These are phyloP conservation scores for Capniomyces stellatus DNA, from an alignment of 371 early-diverging fungal genomes.

Conservation along the genomic window DNA sequence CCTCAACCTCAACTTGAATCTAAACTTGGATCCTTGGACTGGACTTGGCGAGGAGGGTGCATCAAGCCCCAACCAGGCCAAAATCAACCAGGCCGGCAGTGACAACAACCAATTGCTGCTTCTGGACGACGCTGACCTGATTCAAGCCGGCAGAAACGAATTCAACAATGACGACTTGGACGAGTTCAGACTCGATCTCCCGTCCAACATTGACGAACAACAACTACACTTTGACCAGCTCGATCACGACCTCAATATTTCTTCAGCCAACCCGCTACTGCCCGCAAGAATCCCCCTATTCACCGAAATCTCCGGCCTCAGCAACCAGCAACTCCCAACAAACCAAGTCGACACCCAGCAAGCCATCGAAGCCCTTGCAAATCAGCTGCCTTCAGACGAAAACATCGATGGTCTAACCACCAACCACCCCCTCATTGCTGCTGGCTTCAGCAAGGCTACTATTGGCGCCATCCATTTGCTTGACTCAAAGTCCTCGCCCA, in stretches of 20 bases:
- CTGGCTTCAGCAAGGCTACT: slow-evolving; percentile 20
- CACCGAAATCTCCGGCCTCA: too few species aligned
- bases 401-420: neutral
- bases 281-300: neutral
- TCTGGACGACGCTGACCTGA: neutral
- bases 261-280: too few species aligned
- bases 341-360: neutral
- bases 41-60: neutral
- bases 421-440: neutral
- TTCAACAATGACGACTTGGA: neutral
- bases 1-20: neutral
- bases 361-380: neutral
- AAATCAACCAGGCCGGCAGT: neutral
- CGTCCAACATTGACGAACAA: too few species aligned
- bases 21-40: neutral
- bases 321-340: neutral
- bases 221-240: too few species aligned
- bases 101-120: neutral
- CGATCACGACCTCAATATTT: neutral
- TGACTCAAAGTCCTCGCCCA: slow-evolving; percentile 6
- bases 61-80: neutral
- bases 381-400: neutral
- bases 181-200: neutral
- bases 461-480: slow-evolving; percentile 19
- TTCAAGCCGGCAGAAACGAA: neutral